Conservation (phyloP, 768 basidiomycete species). For the Filobasidium wieringae region DNA sequence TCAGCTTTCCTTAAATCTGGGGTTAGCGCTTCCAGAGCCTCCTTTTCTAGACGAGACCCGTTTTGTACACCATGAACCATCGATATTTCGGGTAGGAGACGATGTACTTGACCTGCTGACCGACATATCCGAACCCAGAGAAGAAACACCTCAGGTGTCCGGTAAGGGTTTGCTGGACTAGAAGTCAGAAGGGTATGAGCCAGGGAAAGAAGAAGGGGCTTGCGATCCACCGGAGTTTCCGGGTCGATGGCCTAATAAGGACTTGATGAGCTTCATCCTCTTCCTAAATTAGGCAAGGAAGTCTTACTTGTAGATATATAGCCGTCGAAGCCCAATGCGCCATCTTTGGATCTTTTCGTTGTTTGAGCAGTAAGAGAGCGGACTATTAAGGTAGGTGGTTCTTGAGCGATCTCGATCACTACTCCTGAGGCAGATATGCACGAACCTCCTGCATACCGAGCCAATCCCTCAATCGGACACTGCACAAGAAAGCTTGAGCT, state of each 20-base stretch:
- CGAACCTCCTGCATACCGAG: not conserved
- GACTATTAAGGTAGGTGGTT: not conserved
- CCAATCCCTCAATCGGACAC: not conserved
- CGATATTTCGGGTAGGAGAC: not conserved
- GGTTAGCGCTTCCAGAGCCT: not conserved
- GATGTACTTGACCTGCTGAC: not conserved
- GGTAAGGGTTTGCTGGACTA: not conserved
- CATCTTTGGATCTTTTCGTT: constrained; percentile 4
- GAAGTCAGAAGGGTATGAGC: not conserved
- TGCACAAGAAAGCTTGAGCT: constrained; percentile 1
- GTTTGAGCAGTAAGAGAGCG: not conserved
- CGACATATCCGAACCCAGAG: not conserved
- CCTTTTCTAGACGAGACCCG: not conserved
- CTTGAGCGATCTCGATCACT: no score
- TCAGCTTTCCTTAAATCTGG: not conserved
- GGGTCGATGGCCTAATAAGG: not conserved
- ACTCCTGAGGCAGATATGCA: no score
- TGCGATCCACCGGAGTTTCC: not conserved
- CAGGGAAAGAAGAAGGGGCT: not conserved
- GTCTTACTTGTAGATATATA: constrained; percentile 9
- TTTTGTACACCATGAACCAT: not conserved
- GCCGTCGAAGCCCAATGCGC: constrained; percentile 11
- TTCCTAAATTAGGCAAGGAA: no score
- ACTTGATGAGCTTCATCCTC: no score
- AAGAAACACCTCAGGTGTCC: not conserved